Base-by-base conservation (phyloP, 345 rosid species). In the Hirschfeldia incana region DNA sequence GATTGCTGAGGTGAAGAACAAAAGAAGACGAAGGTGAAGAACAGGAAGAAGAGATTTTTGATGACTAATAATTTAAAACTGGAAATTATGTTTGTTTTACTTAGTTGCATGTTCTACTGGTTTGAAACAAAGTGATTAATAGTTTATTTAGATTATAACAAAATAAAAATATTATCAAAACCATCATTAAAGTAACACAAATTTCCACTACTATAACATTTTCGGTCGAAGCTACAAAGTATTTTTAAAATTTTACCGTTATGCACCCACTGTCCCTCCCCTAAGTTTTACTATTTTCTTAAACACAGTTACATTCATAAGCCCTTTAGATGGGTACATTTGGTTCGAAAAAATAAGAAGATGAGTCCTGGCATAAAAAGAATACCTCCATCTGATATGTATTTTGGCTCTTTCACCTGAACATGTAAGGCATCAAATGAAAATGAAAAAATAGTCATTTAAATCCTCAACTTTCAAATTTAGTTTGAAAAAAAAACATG, bases 11-110 rank as follows among this genome's bases (percentile, higher is more conserved):
- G 6, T 5, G 36, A 33, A 33, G 7, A 5, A 33, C 32, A 29
- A 29, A 8, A 39, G 2, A 33, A 33, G 6, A 33, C 5, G 42
- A 9, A 9, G 83, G 70, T 61, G 75, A 82, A 80, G 87, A 65
- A 69, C 82, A 78, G 65, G 83, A 70, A 9, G 9, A 63, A 85
- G 84, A 83, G 73, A 71, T 30, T 16, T 76, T 85, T 69, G 92
- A 86, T 79, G 88, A 80, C 76, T 80, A 80, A 21, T 21, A 21
- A 29, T 29, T 37, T 80, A 13, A 6, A 46, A 46, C 6, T 49
- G 55, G 55, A 49, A 49, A 17, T 49, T 49, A 49, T 49, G 16
- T n/a, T 49, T 49, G 55, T 39, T 49, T 29, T 29, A 29, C 30
- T 29, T 29, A 29, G 2, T 29, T 49, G n/a, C 55, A 13, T 46